A percentile compares a stretch with the other conserved stretches of the same genome.
phyloP scores from a whole-genome alignment of 164 flowering plant genomes.

The Vitis vinifera region ASM3070453v1 NC_081806.1:1967501-1968000 shows the following conservation, averaged over 20 bases:
- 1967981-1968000: not conserved
- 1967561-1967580: slow-evolving; percentile 91
- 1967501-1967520: not conserved
- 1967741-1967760: too few species aligned
- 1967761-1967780: too few species aligned
- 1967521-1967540: slow-evolving; percentile 67
- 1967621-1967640: slow-evolving; percentile 46
- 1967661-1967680: not conserved
- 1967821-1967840: not conserved
- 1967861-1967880: not conserved
- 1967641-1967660: not conserved
- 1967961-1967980: not conserved
- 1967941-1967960: not conserved
- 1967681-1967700: too few species aligned
- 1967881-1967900: not conserved
- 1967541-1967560: slow-evolving; percentile 85
- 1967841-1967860: not conserved
- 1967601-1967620: slow-evolving; percentile 49
- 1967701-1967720: too few species aligned
- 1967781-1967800: not conserved
- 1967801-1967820: not conserved
- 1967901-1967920: not conserved
- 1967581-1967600: slow-evolving; percentile 48
- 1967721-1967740: too few species aligned
- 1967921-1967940: not conserved